Base-by-base conservation (phyloP, 495 filamentous ascomycete genomes). In the Sphaerosporella brunnea region DNA sequence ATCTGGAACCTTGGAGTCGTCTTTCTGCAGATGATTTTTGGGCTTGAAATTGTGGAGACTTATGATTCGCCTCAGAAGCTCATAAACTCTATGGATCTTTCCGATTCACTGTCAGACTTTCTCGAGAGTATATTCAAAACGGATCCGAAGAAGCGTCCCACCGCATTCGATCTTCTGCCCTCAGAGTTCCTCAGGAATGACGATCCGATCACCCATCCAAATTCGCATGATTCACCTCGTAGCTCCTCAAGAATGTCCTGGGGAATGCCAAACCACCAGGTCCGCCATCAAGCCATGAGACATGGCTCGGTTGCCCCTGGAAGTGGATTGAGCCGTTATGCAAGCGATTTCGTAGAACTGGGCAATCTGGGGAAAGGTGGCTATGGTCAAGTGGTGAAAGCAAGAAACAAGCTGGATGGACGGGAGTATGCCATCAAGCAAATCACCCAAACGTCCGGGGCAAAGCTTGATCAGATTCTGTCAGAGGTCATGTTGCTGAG, bases 341-440 rank as follows among this genome's bases (percentile, higher is more conserved):
- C 68, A 25, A 79, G 79, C 56, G 92, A 96, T 55, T 97, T 92
- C 59, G 78, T 82, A 18, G 88, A 96, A 63, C 75, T 83, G 49
- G 86, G 84, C 15, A 75, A 80, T 1, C 68, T 97, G 16, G 90
- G 92, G 21, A 90, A 84, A 63, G 90, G 90, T 13, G 92, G 88
- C 1, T 97, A 92, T 63, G 90, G 92, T 23, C 82, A 95, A 65
- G 90, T 97, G n/a, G 85, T 97, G 36, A 86, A 88, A 61, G 88
- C 90, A 4, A 73, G 92, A 48, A 93, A 94, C 56, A 92, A 86
- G 63, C 73, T 94, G 4, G 88, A 96, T 63, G 83, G 84, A 7
- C 79, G 82, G 44, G 75, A 92, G 9, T 97, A 97, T 69, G 90
- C 90, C 2, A 77, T 97, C 51, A 97, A 97, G 63, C 95, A 95